Evolutionary conservation across 176 grass and related monocot genomes (phyloP).

Genomic region (Phoenix roebelenii): DNA sequence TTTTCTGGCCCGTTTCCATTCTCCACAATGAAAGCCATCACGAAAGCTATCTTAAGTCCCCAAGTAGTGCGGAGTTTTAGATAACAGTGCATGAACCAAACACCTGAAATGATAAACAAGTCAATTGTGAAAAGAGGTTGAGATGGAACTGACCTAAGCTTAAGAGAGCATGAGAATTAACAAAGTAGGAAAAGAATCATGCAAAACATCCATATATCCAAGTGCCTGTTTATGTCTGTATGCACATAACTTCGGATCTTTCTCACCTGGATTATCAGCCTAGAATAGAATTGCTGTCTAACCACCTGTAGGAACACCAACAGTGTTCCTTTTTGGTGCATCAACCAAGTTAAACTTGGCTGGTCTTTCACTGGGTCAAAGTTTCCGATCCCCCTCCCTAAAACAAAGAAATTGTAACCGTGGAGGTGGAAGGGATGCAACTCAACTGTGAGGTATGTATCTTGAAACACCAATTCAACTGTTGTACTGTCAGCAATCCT

Average conservation of each 20-base stretch:
- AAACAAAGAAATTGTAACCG: slow-evolving; percentile 53
- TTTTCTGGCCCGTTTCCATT: background rate
- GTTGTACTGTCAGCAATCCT: slow-evolving; percentile 42
- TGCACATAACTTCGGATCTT: too few species aligned
- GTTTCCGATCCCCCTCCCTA: slow-evolving; percentile 42
- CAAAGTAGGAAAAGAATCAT: too few species aligned
- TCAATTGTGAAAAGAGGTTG: too few species aligned
- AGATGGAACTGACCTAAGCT: too few species aligned
- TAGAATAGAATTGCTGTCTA: slow-evolving; percentile 45
- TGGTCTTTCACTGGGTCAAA: slow-evolving; percentile 44
- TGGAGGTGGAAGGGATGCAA: slow-evolving; percentile 62
- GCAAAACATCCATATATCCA: too few species aligned
- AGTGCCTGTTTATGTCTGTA: too few species aligned
- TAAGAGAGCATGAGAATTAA: too few species aligned
- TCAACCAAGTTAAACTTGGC: slow-evolving; percentile 42
- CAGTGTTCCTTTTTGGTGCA: slow-evolving; percentile 47
- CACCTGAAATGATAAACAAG: background rate
- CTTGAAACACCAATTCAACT: slow-evolving; percentile 53
- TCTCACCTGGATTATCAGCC: slow-evolving; percentile 31
- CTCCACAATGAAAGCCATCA: slow-evolving; percentile 30
- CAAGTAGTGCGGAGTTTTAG: slow-evolving; percentile 48
- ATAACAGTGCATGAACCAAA: slow-evolving; percentile 39
- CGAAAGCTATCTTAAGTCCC: slow-evolving; percentile 48
- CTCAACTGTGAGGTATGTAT: slow-evolving; percentile 42
- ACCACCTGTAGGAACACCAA: slow-evolving; percentile 44